phyloP scores from a whole-genome alignment of 1,284 basidiomycete species.

The Vanrija sp. region DNA sequence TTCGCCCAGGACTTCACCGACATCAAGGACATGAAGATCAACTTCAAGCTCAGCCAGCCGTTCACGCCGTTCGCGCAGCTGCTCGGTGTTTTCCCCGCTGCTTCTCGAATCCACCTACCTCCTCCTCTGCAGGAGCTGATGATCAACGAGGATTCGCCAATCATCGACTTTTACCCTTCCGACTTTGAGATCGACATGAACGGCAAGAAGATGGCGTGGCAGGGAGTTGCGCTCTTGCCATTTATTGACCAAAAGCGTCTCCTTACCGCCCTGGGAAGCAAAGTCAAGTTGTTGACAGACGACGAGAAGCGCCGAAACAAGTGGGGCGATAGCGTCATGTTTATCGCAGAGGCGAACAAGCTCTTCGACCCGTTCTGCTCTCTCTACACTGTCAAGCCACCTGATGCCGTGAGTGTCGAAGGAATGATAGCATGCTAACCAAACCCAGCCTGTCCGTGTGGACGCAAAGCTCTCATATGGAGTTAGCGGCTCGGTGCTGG shows the following conservation, averaged over 20 bases:
- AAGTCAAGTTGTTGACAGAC: constrained; percentile 69
- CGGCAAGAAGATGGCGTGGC: constrained; percentile 99
- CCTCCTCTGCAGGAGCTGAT: constrained; percentile 81
- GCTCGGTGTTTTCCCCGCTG: constrained; percentile 96
- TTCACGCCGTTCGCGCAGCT: constrained; percentile 98
- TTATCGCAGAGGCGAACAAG: constrained; percentile 77
- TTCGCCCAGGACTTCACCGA: constrained; percentile 94
- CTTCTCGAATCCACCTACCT: constrained; percentile 86
- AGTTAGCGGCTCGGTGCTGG: constrained; percentile 71
- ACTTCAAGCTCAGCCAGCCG: constrained; percentile 62
- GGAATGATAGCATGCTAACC: neutral
- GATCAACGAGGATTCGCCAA: constrained; percentile 81
- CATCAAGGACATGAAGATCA: constrained; percentile 71
- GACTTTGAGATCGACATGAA: constrained; percentile 99
- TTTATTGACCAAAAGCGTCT: constrained; percentile 90
- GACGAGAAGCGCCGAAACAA: constrained; percentile 80
- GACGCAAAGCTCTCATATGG: constrained; percentile 70
- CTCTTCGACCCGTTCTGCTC: constrained; percentile 82
- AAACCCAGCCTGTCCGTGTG: constrained; percentile 53
- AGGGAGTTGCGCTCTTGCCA: constrained; percentile 91
- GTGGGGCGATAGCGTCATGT: constrained; percentile 80
- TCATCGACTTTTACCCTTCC: constrained; percentile 92
- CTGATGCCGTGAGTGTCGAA: constrained; percentile 61
- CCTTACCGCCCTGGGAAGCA: constrained; percentile 72
- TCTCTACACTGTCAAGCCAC: constrained; percentile 84